phyloP scores from a whole-genome alignment of 805 yeast species.

The Candida ortonii region DNA sequence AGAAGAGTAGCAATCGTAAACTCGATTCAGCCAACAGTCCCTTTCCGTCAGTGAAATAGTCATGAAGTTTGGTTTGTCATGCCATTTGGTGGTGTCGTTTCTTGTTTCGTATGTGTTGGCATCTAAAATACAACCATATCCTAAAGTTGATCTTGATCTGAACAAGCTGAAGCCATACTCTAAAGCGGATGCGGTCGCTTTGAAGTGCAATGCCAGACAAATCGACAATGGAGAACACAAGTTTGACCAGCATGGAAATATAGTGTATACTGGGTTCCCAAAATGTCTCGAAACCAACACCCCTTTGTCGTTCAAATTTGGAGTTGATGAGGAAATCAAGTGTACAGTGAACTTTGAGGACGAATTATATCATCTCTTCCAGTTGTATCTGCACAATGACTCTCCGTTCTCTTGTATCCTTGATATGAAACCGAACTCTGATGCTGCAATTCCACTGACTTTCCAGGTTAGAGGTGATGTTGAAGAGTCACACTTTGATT shows the following conservation, averaged over 20 bases:
- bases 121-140: conserved; percentile 26
- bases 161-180: conserved; percentile 19
- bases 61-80: too few relatives aligned
- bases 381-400: conserved; percentile 74
- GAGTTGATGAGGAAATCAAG: conserved; percentile 46
- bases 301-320: conserved; percentile 56
- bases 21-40: too few relatives aligned
- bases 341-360: conserved; percentile 65
- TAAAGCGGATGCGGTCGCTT: conserved; percentile 40
- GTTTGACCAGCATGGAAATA: conserved; percentile 58
- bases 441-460: conserved; percentile 55
- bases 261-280: conserved; percentile 59
- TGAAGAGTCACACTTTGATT: conserved; percentile 64
- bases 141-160: conserved; percentile 22
- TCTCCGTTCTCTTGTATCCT: conserved; percentile 69
- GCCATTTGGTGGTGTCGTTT: not conserved
- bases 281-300: conserved; percentile 61
- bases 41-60: too few relatives aligned
- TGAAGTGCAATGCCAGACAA: conserved; percentile 64
- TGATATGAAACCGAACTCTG: conserved; percentile 45
- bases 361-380: conserved; percentile 68
- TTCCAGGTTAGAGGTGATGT: conserved; percentile 65
- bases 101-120: conserved; percentile 6
- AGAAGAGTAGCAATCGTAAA: too few relatives aligned
- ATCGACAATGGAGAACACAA: conserved; percentile 77